A percentile compares a stretch with the other conserved stretches of the same genome.
Evolutionary conservation across 1,139 yeast genomes (phyloP).

Genomic region (Suhomyces guaymorum): DNA sequence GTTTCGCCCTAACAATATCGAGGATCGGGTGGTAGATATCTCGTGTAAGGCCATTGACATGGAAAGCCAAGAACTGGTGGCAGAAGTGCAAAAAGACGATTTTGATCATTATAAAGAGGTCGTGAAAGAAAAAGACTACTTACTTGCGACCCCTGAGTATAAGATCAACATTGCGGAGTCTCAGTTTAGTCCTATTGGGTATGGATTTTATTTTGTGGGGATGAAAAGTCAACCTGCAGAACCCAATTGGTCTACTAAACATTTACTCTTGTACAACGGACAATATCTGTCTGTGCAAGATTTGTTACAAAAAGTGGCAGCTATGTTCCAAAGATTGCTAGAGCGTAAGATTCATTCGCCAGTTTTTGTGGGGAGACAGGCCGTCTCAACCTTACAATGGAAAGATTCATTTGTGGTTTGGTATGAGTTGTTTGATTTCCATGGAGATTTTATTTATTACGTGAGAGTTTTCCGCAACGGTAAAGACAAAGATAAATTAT

Average conservation of each 20-base stretch:
- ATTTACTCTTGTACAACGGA: constrained; percentile 26
- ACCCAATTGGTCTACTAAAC: constrained; percentile 19
- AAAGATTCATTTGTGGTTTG: constrained; percentile 36
- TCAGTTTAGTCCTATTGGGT: constrained; percentile 29
- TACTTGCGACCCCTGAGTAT: constrained; percentile 12
- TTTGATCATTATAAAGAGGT: constrained; percentile 3
- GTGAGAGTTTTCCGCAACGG: constrained; percentile 30
- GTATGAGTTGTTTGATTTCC: constrained; percentile 40
- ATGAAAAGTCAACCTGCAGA: too few species aligned
- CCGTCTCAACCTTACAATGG: constrained; percentile 28
- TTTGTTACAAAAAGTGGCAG: constrained; percentile 23
- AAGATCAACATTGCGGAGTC: constrained; percentile 32
- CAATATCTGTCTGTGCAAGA: constrained; percentile 16
- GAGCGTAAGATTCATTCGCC: constrained; percentile 35
- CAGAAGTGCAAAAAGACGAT: neutral
- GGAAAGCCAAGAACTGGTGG: constrained; percentile 5
- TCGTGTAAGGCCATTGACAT: constrained; percentile 40
- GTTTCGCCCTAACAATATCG: constrained; percentile 42
- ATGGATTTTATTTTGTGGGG: constrained; percentile 36
- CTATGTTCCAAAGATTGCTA: constrained; percentile 24
- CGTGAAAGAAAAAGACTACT: constrained; percentile 1
- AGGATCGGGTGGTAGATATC: constrained; percentile 41
- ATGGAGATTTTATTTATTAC: constrained; percentile 32
- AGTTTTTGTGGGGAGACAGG: constrained; percentile 12
- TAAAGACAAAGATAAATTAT: constrained; percentile 10